Percentiles rank a stretch among this genome's conserved stretches.
Conservation (phyloP, 495 filamentous ascomycete species). For the Neurospora hispaniola region DNA sequence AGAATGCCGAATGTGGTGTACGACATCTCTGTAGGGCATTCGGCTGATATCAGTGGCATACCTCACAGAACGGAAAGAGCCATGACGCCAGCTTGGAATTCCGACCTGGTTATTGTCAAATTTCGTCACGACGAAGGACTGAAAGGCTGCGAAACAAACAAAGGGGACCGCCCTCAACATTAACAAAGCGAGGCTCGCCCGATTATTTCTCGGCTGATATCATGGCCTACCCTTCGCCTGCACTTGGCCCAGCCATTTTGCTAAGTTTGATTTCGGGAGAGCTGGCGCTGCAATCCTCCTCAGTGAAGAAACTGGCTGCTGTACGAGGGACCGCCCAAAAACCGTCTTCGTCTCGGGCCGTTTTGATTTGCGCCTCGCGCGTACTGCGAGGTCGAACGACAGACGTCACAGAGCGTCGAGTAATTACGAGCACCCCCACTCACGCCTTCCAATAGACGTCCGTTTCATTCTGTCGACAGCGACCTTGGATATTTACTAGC, state of each 20-base stretch:
- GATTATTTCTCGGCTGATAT: background rate
- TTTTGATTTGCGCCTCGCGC: background rate
- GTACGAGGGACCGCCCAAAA: background rate
- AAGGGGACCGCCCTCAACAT: background rate
- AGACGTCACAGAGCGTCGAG: slow-evolving; percentile 13
- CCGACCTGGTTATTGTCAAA: background rate
- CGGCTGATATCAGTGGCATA: background rate
- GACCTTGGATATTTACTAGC: background rate
- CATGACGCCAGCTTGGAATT: background rate
- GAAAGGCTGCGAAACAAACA: background rate
- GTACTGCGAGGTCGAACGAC: slow-evolving; percentile 5
- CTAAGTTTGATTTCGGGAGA: background rate
- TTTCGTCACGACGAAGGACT: background rate
- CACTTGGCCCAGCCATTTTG: background rate
- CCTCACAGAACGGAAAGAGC: background rate
- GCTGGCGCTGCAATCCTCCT: background rate
- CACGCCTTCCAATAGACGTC: slow-evolving; percentile 5
- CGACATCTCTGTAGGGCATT: background rate
- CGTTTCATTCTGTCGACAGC: slow-evolving; percentile 5
- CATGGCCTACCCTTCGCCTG: background rate
- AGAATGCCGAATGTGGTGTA: background rate
- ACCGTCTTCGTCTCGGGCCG: slow-evolving; percentile 2
- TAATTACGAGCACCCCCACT: slow-evolving; percentile 5
- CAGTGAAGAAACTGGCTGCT: slow-evolving; percentile 4
- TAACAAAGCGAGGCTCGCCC: background rate